phyloP scores from a whole-genome alignment of 2,329 filamentous ascomycete species.

The Neophaeococcomyces aloes region DNA sequence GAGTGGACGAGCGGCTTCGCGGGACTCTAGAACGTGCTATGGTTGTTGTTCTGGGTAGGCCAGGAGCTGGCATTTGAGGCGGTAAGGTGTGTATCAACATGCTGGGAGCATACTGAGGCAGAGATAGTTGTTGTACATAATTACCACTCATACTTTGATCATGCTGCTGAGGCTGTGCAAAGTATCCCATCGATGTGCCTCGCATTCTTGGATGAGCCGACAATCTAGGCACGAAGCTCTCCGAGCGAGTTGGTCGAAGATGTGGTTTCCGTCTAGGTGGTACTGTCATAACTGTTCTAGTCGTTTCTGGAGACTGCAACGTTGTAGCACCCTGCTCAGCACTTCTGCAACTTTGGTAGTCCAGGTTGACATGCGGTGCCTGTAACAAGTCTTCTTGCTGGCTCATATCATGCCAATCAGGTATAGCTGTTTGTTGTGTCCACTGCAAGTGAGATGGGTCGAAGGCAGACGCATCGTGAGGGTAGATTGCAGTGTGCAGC shows the following conservation, averaged over 20 bases:
- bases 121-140: not conserved
- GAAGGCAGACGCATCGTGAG: not conserved
- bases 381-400: not conserved
- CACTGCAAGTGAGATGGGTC: slow-evolving; percentile 4
- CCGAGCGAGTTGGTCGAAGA: slow-evolving; percentile 5
- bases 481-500: not conserved
- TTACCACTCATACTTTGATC: not conserved
- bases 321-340: not conserved
- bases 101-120: slow-evolving; percentile 2
- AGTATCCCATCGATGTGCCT: not conserved
- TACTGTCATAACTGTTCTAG: slow-evolving; percentile 1
- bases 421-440: not conserved
- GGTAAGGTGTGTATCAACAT: slow-evolving; percentile 1
- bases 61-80: not conserved
- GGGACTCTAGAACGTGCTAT: not conserved
- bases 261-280: slow-evolving; percentile 4
- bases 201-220: slow-evolving; percentile 5
- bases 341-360: not conserved
- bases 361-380: not conserved
- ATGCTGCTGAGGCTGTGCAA: not conserved
- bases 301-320: not conserved
- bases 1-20: not conserved
- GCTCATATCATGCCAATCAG: slow-evolving; percentile 1
- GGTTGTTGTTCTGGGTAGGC: not conserved
- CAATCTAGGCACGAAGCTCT: slow-evolving; percentile 1